Conservation (phyloP, 106 monocot genomes). For the Gastrodia elata region DNA sequence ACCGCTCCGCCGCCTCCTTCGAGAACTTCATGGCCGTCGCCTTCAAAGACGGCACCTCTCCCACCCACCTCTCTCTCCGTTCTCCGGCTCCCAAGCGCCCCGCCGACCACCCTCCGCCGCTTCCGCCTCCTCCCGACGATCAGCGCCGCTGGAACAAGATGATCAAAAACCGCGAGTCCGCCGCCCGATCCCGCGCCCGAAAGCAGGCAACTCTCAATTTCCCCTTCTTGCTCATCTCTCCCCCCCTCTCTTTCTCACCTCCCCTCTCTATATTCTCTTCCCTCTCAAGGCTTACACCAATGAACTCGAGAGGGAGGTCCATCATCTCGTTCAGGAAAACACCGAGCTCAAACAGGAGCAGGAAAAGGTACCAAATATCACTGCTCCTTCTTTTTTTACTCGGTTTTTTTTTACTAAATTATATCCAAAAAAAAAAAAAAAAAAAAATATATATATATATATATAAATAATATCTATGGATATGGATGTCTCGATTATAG, state of each 20-base stretch:
- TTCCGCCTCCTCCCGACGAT: background rate
- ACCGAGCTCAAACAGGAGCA: slow-evolving; percentile 30
- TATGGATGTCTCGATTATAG: background rate
- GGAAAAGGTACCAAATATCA: slow-evolving; percentile 26
- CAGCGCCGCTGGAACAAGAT: slow-evolving; percentile 18
- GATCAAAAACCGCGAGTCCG: slow-evolving; percentile 41
- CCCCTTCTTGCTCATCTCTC: background rate
- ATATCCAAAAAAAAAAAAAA: background rate
- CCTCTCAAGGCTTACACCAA: slow-evolving; percentile 41
- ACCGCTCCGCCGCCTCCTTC: background rate
- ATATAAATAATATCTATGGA: background rate
- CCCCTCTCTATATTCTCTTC: background rate
- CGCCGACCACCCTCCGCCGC: background rate
- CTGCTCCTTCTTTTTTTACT: background rate
- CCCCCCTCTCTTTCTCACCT: background rate
- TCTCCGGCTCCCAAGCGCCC: background rate
- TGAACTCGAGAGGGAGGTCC: slow-evolving; percentile 48
- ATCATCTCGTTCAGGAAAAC: slow-evolving; percentile 32
- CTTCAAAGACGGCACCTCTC: background rate
- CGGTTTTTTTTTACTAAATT: background rate
- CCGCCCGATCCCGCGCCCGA: slow-evolving; percentile 30
- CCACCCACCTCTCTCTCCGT: background rate
- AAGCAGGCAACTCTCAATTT: slow-evolving; percentile 15
- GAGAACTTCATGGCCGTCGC: background rate
- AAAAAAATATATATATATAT: background rate